Base-by-base conservation (phyloP, 78 protist species). In the Dictyostelium discoideum region DNA sequence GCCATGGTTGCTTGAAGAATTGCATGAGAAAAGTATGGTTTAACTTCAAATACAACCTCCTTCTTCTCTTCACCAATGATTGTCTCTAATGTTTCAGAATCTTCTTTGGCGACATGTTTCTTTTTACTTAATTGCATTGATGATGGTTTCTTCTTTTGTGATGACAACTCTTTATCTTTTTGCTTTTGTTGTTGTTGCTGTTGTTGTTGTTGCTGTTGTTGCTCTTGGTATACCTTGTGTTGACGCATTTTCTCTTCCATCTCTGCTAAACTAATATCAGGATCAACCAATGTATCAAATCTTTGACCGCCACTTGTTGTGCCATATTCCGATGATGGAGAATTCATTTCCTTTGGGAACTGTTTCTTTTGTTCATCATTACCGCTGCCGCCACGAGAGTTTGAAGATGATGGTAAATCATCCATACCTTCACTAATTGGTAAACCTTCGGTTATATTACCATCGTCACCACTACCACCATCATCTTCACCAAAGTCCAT, bases 181-280 rank as follows among this genome's bases (percentile, higher is more conserved):
- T 86, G 39, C 18, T 13, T 16, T 37, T 20, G 24, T 77, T 82
- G 5, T 44, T 72, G 83, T 50, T 44, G 29, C 2, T 74, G 81
- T 3, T 32, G 50, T 14, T 74, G 42, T 13, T 29, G 46, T 74
- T 37, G 60, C 63, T 82, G 29, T 29, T 73, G 83, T 73, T 44
- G 48, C 29, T 88, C 87, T 57, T 79, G 86, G 32, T 83, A 73
- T 39, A 32, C 22, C 67, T 72, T 82, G 10, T 67, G 83, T 72
- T 90, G 95, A 60, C 95, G 85, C 89, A 82, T 82, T 81, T 90
- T 90, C 74, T 90, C 95, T 73, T 90, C 95, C 89, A 90, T 80
- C 24, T 90, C 95, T 18, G 65, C 84, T 11, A 57, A 80, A 18
- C 84, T 69, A 37, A 90, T 63, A 54, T 90, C 95, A 0, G 95